Evolutionary conservation across 441 rosid genomes (phyloP).

Genomic region (Euphorbia corollata): DNA sequence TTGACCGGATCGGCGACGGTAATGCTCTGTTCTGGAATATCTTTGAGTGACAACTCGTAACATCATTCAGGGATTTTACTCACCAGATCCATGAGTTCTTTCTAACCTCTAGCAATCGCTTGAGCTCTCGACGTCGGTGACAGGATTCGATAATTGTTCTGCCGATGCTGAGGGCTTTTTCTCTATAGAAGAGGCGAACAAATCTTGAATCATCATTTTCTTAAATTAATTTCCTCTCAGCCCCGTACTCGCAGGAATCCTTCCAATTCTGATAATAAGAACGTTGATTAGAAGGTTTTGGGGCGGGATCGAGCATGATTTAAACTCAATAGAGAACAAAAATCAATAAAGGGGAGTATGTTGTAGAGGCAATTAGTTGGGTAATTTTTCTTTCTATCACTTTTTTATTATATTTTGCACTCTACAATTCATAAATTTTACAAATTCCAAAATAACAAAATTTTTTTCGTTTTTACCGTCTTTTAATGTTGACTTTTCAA

Average conservation of each 20-base stretch:
- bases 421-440: no score
- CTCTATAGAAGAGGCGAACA: constrained; percentile 63
- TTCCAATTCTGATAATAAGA: constrained; percentile 14
- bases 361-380: no score
- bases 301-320: constrained; percentile 39
- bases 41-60: constrained; percentile 74
- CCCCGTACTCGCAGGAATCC: background rate
- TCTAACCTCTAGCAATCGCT: constrained; percentile 71
- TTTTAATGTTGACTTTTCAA: no score
- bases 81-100: constrained; percentile 92
- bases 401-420: no score
- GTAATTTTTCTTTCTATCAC: no score
- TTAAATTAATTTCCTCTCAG: constrained; percentile 8
- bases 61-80: constrained; percentile 80
- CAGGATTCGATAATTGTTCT: constrained; percentile 34
- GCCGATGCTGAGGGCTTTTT: constrained; percentile 37
- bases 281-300: constrained; percentile 1
- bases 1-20: constrained; percentile 20
- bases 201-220: constrained; percentile 38
- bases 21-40: constrained; percentile 48
- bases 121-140: constrained; percentile 62
- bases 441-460: no score
- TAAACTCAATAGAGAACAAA: background rate
- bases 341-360: no score
- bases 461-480: no score